Base-by-base conservation (phyloP, 2,329 filamentous ascomycete genomes). In the Penicillium occitanis region DNA sequence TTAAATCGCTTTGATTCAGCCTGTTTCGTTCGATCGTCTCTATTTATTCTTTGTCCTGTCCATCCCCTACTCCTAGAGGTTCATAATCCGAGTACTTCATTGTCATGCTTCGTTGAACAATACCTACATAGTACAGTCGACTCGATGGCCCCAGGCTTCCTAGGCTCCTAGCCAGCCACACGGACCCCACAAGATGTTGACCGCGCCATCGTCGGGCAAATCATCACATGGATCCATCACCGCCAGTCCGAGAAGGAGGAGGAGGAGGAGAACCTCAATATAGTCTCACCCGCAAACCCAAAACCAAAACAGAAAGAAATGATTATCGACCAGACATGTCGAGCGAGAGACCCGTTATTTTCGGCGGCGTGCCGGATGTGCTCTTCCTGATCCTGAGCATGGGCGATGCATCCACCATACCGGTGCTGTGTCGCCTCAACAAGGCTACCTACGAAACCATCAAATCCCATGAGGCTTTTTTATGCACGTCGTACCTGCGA, bases 361-460 rank as follows among this genome's bases (percentile, higher is more conserved):
- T 75, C 57, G 72, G 73, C 46, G 62, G 63, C 33, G 70, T 73
- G 51, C 68, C 72, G 51, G 73, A 75, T 68, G 68, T 75, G 14
- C 71, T 74, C 30, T 75, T 74, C 57, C 71, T 74, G 40, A 73
- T 75, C 59, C 72, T 75, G 59, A 71, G 70, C 55, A 68, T 71
- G 66, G 69, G 71, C 14, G 72, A 74, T 57, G 64, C 70, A n/a
- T 65, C 60, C 19, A 69, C 68, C 8, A 61, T 73, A 17, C 66
- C 71, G 37, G 69, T 63, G 30, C 69, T 75, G 35, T 72, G 73
- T 48, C 69, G 69, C 19, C 40, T 75, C 17, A 75, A 74, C 66
- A 71, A 68, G 57, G 68, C 69, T 8, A 74, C 73, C 28, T 72
- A 73, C 55, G 70, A 73, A 35, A 69, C 69, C 3, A 72, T 74